A percentile compares a stretch with the other conserved stretches of the same genome.
phyloP scores from a whole-genome alignment of 2,329 filamentous ascomycete species.

The Arthrobotrys iridis region DNA sequence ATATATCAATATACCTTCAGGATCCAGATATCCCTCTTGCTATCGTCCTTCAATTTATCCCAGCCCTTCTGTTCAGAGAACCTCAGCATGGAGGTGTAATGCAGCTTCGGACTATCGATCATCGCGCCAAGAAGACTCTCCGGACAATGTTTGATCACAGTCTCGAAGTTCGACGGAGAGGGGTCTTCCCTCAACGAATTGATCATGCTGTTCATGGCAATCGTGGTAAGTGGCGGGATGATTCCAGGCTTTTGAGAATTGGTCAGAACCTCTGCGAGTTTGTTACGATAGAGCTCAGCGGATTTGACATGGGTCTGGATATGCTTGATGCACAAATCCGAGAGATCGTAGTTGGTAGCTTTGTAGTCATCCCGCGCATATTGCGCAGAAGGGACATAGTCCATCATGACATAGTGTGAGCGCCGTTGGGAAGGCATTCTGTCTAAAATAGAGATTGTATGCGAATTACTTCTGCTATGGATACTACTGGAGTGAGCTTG shows the following conservation, averaged over 20 bases:
- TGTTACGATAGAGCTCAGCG: constrained; percentile 26
- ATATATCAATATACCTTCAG: constrained; percentile 30
- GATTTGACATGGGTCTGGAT: constrained; percentile 48
- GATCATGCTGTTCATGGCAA: constrained; percentile 53
- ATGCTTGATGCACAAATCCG: constrained; percentile 44
- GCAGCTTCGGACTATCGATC: constrained; percentile 54
- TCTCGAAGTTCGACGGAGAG: constrained; percentile 35
- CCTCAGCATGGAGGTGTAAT: constrained; percentile 55
- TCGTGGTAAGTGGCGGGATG: constrained; percentile 45
- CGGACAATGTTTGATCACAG: constrained; percentile 50
- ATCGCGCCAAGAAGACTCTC: constrained; percentile 33
- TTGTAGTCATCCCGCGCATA: constrained; percentile 30
- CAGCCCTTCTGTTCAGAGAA: constrained; percentile 51
- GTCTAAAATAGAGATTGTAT: neutral
- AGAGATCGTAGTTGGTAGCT: constrained; percentile 9
- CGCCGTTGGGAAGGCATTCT: neutral
- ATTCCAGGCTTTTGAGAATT: neutral
- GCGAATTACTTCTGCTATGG: neutral
- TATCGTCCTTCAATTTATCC: constrained; percentile 54
- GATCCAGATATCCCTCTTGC: constrained; percentile 55
- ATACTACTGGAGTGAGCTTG: neutral
- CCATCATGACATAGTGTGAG: constrained; percentile 29
- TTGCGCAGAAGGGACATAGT: constrained; percentile 48
- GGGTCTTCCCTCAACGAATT: constrained; percentile 49
- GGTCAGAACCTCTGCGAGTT: constrained; percentile 24